Percentiles rank a stretch among this genome's conserved stretches.
Evolutionary conservation across 139 green algal genomes (phyloP).

Genomic region (Dunaliella primolecta): DNA sequence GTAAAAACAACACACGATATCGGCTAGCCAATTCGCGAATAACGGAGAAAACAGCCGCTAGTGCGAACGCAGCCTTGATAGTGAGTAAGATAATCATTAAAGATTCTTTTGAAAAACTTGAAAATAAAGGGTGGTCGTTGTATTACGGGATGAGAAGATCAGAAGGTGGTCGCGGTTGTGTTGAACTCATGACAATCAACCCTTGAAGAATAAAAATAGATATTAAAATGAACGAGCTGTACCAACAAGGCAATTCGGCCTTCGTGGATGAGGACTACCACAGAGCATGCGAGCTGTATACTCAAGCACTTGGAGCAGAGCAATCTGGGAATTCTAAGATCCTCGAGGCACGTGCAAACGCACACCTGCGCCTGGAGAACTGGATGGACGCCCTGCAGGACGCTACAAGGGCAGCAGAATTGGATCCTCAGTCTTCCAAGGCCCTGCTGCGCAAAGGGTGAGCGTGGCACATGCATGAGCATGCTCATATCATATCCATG

Average conservation of each 20-base stretch:
- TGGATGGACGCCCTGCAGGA: conserved; percentile 71
- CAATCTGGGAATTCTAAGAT: conserved; percentile 25
- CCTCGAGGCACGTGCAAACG: conserved; percentile 47
- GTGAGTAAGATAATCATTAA: too few species aligned
- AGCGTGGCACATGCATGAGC: background rate
- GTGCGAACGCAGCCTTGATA: too few species aligned
- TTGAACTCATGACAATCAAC: too few species aligned
- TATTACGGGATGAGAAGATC: too few species aligned
- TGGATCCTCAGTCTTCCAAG: conserved; percentile 51
- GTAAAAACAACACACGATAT: too few species aligned
- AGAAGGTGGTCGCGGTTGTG: too few species aligned
- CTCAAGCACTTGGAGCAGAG: conserved; percentile 8
- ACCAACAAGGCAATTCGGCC: conserved; percentile 25
- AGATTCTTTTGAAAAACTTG: too few species aligned
- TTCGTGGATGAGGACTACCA: conserved; percentile 63
- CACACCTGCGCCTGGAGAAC: conserved; percentile 65
- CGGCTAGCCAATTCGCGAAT: too few species aligned
- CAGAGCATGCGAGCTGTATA: conserved; percentile 43
- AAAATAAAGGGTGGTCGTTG: too few species aligned
- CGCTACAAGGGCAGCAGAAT: conserved; percentile 64
- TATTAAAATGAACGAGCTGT: conserved; percentile 1
- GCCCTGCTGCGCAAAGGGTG: conserved; percentile 70
- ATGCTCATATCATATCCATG: too few species aligned
- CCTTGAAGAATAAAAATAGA: too few species aligned
- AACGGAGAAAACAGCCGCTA: too few species aligned